Conservation (phyloP, 1,284 basidiomycete species). For the Inonotus obliquus region DNA sequence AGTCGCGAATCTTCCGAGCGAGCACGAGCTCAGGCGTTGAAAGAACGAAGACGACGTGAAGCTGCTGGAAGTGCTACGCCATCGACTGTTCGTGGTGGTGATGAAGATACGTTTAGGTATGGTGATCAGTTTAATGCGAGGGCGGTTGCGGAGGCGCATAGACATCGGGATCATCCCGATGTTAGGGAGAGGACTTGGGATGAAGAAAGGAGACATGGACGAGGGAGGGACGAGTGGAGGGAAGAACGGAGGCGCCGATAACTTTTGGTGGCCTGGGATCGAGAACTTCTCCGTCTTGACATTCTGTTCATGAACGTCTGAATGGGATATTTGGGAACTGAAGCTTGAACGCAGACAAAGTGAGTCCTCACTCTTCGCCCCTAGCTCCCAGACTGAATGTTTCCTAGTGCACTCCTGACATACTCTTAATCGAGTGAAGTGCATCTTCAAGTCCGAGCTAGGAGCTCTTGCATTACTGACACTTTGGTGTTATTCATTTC, state of each 20-base stretch:
- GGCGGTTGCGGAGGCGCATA: constrained; percentile 69
- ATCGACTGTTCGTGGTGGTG: constrained; percentile 55
- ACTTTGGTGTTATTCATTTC: no score
- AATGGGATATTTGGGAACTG: no score
- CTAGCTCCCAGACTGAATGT: no score
- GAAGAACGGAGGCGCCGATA: neutral
- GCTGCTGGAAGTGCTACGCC: constrained; percentile 61
- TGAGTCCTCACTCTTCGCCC: no score
- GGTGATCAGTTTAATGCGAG: constrained; percentile 64
- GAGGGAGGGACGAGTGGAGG: neutral
- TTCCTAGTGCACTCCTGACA: no score
- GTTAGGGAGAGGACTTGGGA: neutral
- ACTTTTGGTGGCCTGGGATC: no score
- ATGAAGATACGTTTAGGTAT: constrained; percentile 43
- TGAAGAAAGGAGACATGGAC: neutral
- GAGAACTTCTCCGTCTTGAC: no score
- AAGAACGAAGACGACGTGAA: constrained; percentile 58
- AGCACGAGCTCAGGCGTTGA: constrained; percentile 63
- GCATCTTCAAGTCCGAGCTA: no score
- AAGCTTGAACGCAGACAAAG: no score
- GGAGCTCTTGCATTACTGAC: no score
- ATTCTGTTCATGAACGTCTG: no score
- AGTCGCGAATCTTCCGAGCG: constrained; percentile 70
- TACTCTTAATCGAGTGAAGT: no score
- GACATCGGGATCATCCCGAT: constrained; percentile 20